Percentiles rank a stretch among this genome's conserved stretches.
These are phyloP conservation scores for Otatea glauca DNA, from an alignment of 176 grass and related monocot genomes.

Conservation along the genomic window DNA sequence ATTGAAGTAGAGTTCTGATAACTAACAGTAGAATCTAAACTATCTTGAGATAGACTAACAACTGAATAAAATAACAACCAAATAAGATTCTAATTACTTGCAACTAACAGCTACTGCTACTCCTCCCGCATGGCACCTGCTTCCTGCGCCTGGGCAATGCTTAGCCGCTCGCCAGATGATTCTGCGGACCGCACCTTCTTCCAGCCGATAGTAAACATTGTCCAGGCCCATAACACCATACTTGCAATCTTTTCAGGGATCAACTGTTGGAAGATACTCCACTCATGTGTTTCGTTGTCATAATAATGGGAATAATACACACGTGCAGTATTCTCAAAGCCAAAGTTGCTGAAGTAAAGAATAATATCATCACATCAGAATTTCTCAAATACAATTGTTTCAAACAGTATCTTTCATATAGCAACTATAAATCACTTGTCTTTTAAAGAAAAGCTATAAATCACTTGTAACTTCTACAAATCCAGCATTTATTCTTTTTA, in stretches of 20 bases:
- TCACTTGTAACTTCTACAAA: not conserved
- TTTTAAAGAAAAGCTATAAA: not conserved
- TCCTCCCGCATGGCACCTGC: no score
- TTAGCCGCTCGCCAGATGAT: no score
- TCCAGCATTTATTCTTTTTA: conserved; percentile 3
- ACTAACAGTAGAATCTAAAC: no score
- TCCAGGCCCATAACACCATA: no score
- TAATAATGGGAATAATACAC: not conserved
- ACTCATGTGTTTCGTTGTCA: not conserved
- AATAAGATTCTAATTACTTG: no score
- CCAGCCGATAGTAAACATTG: no score
- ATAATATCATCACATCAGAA: not conserved
- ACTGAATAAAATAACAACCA: no score
- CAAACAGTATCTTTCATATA: conserved; percentile 1
- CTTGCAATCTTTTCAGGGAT: not conserved
- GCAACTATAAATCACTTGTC: not conserved
- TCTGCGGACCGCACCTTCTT: no score
- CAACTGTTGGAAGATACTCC: not conserved
- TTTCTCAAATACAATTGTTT: conserved; percentile 7
- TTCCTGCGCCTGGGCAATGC: no score
- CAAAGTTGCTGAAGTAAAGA: not conserved
- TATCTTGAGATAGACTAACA: no score
- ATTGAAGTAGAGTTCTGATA: no score
- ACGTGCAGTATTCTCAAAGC: not conserved
- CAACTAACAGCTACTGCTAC: no score